Evolutionary conservation across 192 early-diverging fungal genomes (phyloP).

Genomic region (Linderina pennispora): DNA sequence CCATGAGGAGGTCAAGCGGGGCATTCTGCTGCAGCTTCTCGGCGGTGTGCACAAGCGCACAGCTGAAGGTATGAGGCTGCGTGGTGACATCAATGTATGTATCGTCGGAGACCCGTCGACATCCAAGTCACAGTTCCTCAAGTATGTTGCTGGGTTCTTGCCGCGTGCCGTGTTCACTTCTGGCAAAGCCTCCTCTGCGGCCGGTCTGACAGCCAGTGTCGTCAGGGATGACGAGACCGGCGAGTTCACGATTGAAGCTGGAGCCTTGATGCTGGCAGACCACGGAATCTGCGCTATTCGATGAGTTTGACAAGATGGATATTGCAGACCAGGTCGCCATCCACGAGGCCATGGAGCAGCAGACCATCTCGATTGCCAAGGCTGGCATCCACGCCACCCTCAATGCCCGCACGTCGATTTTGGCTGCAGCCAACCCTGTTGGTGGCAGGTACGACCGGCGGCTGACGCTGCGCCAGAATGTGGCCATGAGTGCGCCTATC

Average conservation of each 20-base stretch:
- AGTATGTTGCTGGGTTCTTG: slow-evolving; percentile 84
- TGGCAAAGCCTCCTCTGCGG: slow-evolving; percentile 92
- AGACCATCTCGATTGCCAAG: slow-evolving; percentile 95
- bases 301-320: slow-evolving; percentile 99
- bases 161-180: slow-evolving; percentile 94
- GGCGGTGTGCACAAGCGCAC: slow-evolving; percentile 96
- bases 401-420: slow-evolving; percentile 90
- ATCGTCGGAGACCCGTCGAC: slow-evolving; percentile 95
- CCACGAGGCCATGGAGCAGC: slow-evolving; percentile 99
- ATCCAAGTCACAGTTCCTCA: slow-evolving; percentile 81
- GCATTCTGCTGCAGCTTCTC: slow-evolving; percentile 85
- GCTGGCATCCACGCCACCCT: slow-evolving; percentile 94
- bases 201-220: slow-evolving; percentile 92
- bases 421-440: slow-evolving; percentile 96
- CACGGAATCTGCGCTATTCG: slow-evolving; percentile 98
- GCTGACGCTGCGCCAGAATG: slow-evolving; percentile 92
- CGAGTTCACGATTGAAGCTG: slow-evolving; percentile 96
- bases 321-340: slow-evolving; percentile 95
- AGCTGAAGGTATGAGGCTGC: slow-evolving; percentile 84
- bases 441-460: slow-evolving; percentile 94
- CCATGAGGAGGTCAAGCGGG: slow-evolving; percentile 94
- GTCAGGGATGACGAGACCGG: slow-evolving; percentile 96
- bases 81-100: slow-evolving; percentile 98
- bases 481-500: slow-evolving; percentile 92
- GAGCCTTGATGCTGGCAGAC: slow-evolving; percentile 96